Percentiles rank a stretch among this genome's conserved stretches.
These are phyloP conservation scores for Fusarium lyarnte DNA, from an alignment of 2,329 filamentous ascomycete genomes.

Conservation along the genomic window DNA sequence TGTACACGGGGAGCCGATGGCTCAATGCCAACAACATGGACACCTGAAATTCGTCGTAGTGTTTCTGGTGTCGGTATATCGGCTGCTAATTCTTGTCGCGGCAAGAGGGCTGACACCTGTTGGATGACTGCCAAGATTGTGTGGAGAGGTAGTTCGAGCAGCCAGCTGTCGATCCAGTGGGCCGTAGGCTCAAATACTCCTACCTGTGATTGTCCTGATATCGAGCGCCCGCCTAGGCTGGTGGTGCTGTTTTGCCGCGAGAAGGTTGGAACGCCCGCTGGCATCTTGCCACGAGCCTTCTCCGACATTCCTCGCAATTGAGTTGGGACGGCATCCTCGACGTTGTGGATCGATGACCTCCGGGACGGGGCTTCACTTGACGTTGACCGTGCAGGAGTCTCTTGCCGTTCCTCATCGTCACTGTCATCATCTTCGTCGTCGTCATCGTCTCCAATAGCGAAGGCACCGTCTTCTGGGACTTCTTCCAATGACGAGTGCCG, in stretches of 20 bases:
- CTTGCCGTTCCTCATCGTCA: slow-evolving; percentile 60
- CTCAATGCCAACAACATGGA: slow-evolving; percentile 77
- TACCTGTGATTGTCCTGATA: slow-evolving; percentile 63
- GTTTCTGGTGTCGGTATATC: slow-evolving; percentile 57
- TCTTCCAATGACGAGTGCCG: slow-evolving; percentile 45
- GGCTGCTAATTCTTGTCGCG: slow-evolving; percentile 57
- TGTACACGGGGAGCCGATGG: slow-evolving; percentile 80
- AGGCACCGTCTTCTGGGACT: slow-evolving; percentile 74
- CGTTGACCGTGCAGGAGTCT: slow-evolving; percentile 70
- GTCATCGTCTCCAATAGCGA: slow-evolving; percentile 85
- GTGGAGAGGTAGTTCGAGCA: slow-evolving; percentile 90
- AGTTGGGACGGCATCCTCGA: slow-evolving; percentile 81
- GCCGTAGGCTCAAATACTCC: slow-evolving; percentile 80
- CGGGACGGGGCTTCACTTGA: slow-evolving; percentile 71
- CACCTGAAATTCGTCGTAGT: slow-evolving; percentile 65
- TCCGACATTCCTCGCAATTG: slow-evolving; percentile 95
- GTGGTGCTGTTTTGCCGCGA: slow-evolving; percentile 91
- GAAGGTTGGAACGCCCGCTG: slow-evolving; percentile 81
- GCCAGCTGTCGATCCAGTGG: slow-evolving; percentile 92
- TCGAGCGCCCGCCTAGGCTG: slow-evolving; percentile 75
- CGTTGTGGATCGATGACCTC: slow-evolving; percentile 72
- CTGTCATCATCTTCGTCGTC: slow-evolving; percentile 67
- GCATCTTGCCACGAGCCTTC: slow-evolving; percentile 96
- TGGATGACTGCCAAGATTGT: slow-evolving; percentile 82
- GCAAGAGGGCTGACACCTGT: slow-evolving; percentile 67